A percentile compares a stretch with the other conserved stretches of the same genome.
Conservation (phyloP, 2,329 filamentous ascomycete genomes). For the Trichophyton equinum region DNA sequence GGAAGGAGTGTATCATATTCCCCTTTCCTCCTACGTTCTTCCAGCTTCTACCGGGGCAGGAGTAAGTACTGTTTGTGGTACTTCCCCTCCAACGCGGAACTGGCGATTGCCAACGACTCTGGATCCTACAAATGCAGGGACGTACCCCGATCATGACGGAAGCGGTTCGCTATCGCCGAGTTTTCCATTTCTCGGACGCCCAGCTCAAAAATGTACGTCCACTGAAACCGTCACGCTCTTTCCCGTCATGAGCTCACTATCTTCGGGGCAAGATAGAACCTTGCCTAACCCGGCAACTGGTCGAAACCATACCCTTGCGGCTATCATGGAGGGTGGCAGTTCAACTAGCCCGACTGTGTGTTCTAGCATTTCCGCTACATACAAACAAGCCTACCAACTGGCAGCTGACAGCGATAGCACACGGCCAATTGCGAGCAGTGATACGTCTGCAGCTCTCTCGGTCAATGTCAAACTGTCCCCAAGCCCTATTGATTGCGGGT, state of each 20-base stretch:
- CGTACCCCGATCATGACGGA: conserved; percentile 2
- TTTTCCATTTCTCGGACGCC: conserved; percentile 2
- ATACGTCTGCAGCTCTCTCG: conserved; percentile 3
- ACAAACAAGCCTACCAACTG: conserved; percentile 6
- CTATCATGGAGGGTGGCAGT: conserved; percentile 5
- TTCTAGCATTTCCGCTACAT: neutral
- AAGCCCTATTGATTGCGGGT: conserved; percentile 9
- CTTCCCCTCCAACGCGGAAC: neutral
- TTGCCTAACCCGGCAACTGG: conserved; percentile 24
- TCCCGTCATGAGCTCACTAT: conserved; percentile 15
- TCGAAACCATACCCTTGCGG: conserved; percentile 11
- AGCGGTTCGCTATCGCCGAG: neutral
- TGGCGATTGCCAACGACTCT: neutral
- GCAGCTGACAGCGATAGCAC: conserved; percentile 3
- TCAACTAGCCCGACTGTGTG: conserved; percentile 11
- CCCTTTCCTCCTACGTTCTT: neutral
- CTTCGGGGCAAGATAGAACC: conserved; percentile 22
- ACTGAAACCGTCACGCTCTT: conserved; percentile 20
- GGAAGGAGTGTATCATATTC: neutral
- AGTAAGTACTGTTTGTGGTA: neutral
- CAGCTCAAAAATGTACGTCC: conserved; percentile 16
- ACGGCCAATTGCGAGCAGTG: neutral
- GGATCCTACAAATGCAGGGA: neutral
- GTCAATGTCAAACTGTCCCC: conserved; percentile 8
- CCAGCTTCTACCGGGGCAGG: neutral